phyloP scores from a whole-genome alignment of 352 stramenopile genomes.

The Phytophthora pinifolia region DNA sequence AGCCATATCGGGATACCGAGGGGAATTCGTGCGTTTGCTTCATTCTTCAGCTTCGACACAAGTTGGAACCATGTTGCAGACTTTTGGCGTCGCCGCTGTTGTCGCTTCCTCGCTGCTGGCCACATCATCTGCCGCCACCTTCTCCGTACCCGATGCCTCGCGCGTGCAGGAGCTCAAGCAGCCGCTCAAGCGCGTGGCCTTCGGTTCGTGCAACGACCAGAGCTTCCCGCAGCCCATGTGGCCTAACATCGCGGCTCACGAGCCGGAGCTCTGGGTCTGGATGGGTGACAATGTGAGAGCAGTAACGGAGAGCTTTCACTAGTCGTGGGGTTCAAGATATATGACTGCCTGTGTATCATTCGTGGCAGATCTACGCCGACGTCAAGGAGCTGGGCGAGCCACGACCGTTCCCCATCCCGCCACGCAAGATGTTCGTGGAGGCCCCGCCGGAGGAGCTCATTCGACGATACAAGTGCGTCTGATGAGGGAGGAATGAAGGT shows the following conservation, averaged over 20 bases:
- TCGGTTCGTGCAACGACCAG: slow-evolving; percentile 89
- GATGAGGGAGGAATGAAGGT: neutral
- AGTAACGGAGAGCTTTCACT: no score
- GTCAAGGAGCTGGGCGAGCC: slow-evolving; percentile 54
- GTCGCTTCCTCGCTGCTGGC: slow-evolving; percentile 22
- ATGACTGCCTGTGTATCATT: slow-evolving; percentile 7
- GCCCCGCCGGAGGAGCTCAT: slow-evolving; percentile 53
- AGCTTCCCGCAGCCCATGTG: slow-evolving; percentile 82
- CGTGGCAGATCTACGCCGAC: slow-evolving; percentile 74
- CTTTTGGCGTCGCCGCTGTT: slow-evolving; percentile 9
- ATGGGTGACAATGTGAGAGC: slow-evolving; percentile 81
- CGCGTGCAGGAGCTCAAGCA: slow-evolving; percentile 48
- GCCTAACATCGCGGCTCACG: slow-evolving; percentile 51
- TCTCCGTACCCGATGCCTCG: slow-evolving; percentile 17
- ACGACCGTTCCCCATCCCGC: slow-evolving; percentile 36
- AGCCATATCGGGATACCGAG: slow-evolving; percentile 28
- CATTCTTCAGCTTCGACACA: slow-evolving; percentile 12
- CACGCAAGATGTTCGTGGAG: slow-evolving; percentile 62
- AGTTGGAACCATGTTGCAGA: slow-evolving; percentile 7
- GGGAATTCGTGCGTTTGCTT: slow-evolving; percentile 24
- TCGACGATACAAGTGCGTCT: slow-evolving; percentile 58
- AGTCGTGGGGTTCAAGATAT: slow-evolving; percentile 1
- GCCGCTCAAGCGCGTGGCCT: slow-evolving; percentile 60
- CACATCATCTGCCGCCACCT: slow-evolving; percentile 5
- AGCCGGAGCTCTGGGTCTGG: slow-evolving; percentile 83